Evolutionary conservation across 1,139 yeast genomes (phyloP).

Genomic region (Kluyveromyces sp.): DNA sequence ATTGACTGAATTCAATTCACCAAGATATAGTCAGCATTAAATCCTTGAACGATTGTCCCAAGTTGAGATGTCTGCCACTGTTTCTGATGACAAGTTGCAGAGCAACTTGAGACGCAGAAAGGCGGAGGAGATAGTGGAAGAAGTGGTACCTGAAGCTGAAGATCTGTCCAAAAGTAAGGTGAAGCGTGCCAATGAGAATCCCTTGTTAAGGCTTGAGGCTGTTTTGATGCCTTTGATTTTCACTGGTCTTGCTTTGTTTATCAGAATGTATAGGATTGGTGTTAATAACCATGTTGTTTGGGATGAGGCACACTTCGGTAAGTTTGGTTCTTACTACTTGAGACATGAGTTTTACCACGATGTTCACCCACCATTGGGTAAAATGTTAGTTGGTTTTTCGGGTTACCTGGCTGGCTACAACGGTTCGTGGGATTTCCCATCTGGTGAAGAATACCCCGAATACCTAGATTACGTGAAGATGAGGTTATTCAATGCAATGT

Average conservation of each 20-base stretch:
- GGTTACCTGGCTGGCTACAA: slow-evolving; percentile 93
- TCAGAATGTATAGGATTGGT: slow-evolving; percentile 73
- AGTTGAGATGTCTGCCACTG: slow-evolving; percentile 5
- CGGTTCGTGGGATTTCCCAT: slow-evolving; percentile 91
- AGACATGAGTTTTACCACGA: slow-evolving; percentile 65
- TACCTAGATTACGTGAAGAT: slow-evolving; percentile 80
- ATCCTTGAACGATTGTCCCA: background rate
- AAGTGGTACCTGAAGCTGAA: slow-evolving; percentile 14
- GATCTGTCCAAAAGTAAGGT: slow-evolving; percentile 15
- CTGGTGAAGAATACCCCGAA: slow-evolving; percentile 81
- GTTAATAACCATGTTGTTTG: slow-evolving; percentile 68
- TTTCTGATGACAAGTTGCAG: slow-evolving; percentile 7
- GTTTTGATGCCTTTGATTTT: slow-evolving; percentile 49
- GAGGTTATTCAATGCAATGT: slow-evolving; percentile 90
- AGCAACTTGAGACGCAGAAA: slow-evolving; percentile 10
- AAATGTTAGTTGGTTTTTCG: slow-evolving; percentile 91
- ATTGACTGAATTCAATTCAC: background rate
- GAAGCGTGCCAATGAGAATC: slow-evolving; percentile 12
- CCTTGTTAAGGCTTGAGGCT: slow-evolving; percentile 36
- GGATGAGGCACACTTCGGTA: slow-evolving; percentile 90
- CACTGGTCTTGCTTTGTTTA: slow-evolving; percentile 60
- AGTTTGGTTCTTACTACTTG: slow-evolving; percentile 55
- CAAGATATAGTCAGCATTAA: background rate
- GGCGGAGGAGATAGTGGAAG: slow-evolving; percentile 7
- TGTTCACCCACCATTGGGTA: slow-evolving; percentile 73